phyloP scores from a whole-genome alignment of 805 yeast species.

The Pichia eremophila region DNA sequence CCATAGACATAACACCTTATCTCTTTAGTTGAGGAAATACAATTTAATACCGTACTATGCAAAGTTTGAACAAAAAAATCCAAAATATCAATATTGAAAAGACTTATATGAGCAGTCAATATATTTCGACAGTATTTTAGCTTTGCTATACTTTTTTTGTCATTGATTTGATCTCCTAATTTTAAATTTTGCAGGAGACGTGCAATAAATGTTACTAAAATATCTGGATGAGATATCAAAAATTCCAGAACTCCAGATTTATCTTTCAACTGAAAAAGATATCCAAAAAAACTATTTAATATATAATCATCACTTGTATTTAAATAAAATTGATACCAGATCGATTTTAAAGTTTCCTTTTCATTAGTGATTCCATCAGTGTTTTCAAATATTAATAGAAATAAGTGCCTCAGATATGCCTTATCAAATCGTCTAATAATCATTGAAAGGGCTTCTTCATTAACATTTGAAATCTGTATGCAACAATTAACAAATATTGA shows the following conservation, averaged over 20 bases:
- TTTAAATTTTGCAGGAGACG: not conserved
- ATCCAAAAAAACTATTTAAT: too few species aligned
- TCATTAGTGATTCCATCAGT: too few species aligned
- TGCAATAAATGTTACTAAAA: not conserved
- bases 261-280: too few species aligned
- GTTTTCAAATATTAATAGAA: too few species aligned
- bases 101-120: not conserved
- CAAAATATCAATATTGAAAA: not conserved
- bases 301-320: too few species aligned
- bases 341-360: too few species aligned
- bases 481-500: too few species aligned
- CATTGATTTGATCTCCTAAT: not conserved
- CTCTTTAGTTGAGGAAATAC: not conserved
- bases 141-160: not conserved
- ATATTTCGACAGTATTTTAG: not conserved
- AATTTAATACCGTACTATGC: not conserved
- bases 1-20: not conserved
- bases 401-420: too few species aligned
- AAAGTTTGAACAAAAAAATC: not conserved
- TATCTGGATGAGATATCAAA: not conserved
- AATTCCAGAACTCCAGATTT: not conserved
- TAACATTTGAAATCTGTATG: too few species aligned
- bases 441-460: too few species aligned
- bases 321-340: too few species aligned
- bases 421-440: too few species aligned